Evolutionary conservation across 2,329 filamentous ascomycete genomes (phyloP).

Genomic region (Davidsoniella neocaledoniae): DNA sequence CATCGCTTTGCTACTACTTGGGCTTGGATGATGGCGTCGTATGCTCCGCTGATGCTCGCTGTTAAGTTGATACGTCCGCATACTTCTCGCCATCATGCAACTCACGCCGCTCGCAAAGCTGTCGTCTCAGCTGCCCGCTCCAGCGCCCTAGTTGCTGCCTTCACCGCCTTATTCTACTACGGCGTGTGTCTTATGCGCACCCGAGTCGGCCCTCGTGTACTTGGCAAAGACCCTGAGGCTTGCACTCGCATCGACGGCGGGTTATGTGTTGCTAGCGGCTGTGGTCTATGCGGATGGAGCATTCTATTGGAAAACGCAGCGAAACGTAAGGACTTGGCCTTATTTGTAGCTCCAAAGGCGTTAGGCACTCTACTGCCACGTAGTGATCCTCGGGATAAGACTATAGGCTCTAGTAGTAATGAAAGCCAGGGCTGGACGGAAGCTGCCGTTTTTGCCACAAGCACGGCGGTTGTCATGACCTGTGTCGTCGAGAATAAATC

Average conservation of each 20-base stretch:
- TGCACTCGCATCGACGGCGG: constrained; percentile 39
- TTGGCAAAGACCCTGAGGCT: constrained; percentile 32
- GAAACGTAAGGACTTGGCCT: constrained; percentile 55
- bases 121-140: constrained; percentile 47
- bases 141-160: constrained; percentile 60
- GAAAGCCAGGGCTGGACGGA: constrained; percentile 49
- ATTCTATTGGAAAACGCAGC: constrained; percentile 52
- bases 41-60: constrained; percentile 58
- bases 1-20: constrained; percentile 53
- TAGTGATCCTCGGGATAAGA: constrained; percentile 17
- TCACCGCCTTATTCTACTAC: constrained; percentile 71
- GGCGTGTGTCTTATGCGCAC: constrained; percentile 64
- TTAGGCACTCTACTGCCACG: constrained; percentile 58
- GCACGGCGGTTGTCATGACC: constrained; percentile 54
- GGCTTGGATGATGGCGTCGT: constrained; percentile 58
- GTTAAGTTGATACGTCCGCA: constrained; percentile 30
- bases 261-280: constrained; percentile 55
- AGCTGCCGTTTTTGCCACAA: constrained; percentile 46
- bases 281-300: constrained; percentile 65
- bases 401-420: constrained; percentile 27
- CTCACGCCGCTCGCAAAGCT: constrained; percentile 32
- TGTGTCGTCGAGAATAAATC: constrained; percentile 43
- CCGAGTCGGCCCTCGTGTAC: constrained; percentile 50
- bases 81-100: constrained; percentile 25
- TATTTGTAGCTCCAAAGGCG: constrained; percentile 69